Percentiles rank a stretch among this genome's conserved stretches.
These are phyloP conservation scores for Trichoderma reesei DNA, from an alignment of 495 filamentous ascomycete genomes.

Conservation along the genomic window DNA sequence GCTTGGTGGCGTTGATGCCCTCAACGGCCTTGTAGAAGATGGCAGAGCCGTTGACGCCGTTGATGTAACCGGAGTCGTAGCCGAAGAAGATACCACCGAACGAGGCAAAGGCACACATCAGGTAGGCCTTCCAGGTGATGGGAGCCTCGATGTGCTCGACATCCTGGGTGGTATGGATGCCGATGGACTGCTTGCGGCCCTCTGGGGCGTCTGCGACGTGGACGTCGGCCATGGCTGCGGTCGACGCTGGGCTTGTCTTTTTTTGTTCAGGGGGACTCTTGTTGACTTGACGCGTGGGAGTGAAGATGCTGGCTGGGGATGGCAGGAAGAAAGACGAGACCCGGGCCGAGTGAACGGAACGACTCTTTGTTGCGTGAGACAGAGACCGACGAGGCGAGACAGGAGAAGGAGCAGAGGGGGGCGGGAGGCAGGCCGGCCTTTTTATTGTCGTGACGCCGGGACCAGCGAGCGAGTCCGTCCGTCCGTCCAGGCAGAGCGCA, in stretches of 20 bases:
- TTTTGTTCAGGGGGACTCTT: background rate
- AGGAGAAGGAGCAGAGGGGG: background rate
- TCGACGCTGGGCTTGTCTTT: background rate
- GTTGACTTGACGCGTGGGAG: background rate
- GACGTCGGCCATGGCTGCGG: background rate
- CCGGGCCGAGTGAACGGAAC: constrained; percentile 8
- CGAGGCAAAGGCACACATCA: constrained; percentile 56
- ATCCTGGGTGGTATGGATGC: constrained; percentile 20
- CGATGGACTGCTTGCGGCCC: constrained; percentile 3
- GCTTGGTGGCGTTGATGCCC: constrained; percentile 17
- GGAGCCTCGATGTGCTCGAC: constrained; percentile 51
- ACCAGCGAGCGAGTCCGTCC: background rate
- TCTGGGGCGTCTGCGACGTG: background rate
- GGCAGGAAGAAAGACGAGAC: background rate
- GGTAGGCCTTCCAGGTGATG: constrained; percentile 55
- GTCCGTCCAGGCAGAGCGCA: background rate
- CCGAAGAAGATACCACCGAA: constrained; percentile 54
- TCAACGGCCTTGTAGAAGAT: constrained; percentile 42
- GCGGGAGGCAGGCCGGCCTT: constrained; percentile 3
- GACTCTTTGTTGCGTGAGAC: background rate
- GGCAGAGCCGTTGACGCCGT: constrained; percentile 45
- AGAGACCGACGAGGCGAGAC: constrained; percentile 7
- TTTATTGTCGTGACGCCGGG: constrained; percentile 4
- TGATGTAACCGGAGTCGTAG: constrained; percentile 51
- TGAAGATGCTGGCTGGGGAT: too few species aligned